These are phyloP conservation scores for Cyathus olla DNA, from an alignment of 1,284 basidiomycete genomes.

Conservation along the genomic window DNA sequence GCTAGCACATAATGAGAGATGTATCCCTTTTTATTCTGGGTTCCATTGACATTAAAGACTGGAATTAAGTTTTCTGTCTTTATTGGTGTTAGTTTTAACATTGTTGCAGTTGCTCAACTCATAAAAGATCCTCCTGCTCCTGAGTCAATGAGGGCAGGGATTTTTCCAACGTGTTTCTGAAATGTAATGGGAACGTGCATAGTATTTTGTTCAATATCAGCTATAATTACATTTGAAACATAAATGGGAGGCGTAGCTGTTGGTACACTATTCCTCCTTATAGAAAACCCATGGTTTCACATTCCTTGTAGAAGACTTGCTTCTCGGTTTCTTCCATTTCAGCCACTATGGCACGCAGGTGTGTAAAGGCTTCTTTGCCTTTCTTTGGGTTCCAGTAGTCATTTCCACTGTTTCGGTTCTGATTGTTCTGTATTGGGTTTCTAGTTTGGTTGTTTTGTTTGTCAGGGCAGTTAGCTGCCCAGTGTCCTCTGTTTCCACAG, in stretches of 20 bases:
- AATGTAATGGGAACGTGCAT: no score
- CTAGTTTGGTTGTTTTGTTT: not conserved
- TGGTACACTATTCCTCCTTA: no score
- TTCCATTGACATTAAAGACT: conserved; percentile 9
- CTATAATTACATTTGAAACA: not conserved
- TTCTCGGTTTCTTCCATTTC: no score
- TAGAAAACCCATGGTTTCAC: no score
- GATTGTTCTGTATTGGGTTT: not conserved
- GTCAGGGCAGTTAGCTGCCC: no score
- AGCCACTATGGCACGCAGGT: no score
- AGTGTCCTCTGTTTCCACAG: not conserved
- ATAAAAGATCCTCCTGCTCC: conserved; percentile 10
- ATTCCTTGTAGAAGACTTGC: no score
- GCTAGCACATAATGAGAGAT: not conserved
- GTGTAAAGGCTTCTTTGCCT: no score
- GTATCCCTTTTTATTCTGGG: conserved; percentile 1
- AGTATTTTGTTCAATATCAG: not conserved
- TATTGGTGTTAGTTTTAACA: not conserved
- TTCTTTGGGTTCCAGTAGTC: no score
- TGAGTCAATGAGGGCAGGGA: no score
- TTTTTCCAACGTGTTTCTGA: no score
- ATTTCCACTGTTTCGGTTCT: not conserved
- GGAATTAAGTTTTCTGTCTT: not conserved
- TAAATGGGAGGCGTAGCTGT: no score
- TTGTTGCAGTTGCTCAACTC: not conserved